phyloP scores from a whole-genome alignment of 306 rosid genomes.

The Lathyrus oleraceus region DNA sequence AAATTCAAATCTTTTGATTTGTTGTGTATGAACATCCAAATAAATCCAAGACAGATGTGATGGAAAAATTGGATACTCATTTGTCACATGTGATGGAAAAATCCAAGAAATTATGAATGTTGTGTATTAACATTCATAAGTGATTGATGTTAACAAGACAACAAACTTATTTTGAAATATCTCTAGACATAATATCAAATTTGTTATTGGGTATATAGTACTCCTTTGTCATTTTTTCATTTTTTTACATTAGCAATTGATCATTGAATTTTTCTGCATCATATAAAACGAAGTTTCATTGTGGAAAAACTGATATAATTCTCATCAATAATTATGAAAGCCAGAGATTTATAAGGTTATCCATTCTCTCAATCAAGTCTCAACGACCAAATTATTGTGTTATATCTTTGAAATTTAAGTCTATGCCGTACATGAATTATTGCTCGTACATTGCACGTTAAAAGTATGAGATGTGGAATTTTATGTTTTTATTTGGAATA shows the following conservation, averaged over 20 bases:
- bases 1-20: background rate
- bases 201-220: conserved; percentile 15
- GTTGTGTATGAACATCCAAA: background rate
- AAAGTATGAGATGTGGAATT: background rate
- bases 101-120: too few species aligned
- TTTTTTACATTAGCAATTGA: background rate
- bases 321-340: conserved; percentile 9
- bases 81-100: conserved; percentile 17
- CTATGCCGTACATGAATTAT: conserved; percentile 20
- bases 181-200: background rate
- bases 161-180: conserved; percentile 19
- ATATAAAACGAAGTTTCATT: background rate
- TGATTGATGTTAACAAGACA: conserved; percentile 31
- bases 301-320: background rate
- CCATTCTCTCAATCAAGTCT: background rate
- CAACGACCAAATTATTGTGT: conserved; percentile 24
- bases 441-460: conserved; percentile 25
- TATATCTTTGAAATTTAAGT: background rate
- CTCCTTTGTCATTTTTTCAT: background rate
- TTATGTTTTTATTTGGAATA: background rate
- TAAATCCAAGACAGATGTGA: background rate
- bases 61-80: too few species aligned
- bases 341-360: conserved; percentile 28
- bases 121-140: conserved; percentile 15
- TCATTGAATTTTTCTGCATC: conserved; percentile 34